phyloP scores from a whole-genome alignment of 257 asterid species.

The Ilex aquifolium region DNA sequence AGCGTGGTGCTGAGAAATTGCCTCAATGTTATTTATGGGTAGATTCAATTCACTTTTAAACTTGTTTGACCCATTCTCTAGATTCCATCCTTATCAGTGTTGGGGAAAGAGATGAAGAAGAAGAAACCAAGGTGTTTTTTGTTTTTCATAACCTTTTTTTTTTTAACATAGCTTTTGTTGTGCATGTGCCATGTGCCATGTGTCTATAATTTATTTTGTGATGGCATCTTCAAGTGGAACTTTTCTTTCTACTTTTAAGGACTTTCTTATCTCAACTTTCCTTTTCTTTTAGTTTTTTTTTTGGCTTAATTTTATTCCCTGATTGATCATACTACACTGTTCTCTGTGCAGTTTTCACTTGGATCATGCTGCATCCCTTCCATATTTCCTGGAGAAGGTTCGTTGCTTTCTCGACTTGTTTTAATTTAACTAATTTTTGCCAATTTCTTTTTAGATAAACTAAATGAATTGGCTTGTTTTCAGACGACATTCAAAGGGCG shows the following conservation, averaged over 20 bases:
- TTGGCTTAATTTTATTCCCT: not conserved
- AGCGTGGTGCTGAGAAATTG: too few relatives aligned
- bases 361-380: conserved; percentile 99
- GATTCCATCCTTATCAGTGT: too few relatives aligned
- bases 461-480: conserved; percentile 13
- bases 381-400: conserved; percentile 94
- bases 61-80: too few relatives aligned
- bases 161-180: too few relatives aligned
- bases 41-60: too few relatives aligned
- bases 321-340: conserved; percentile 3
- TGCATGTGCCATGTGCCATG: too few relatives aligned
- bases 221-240: not conserved
- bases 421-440: conserved; percentile 9
- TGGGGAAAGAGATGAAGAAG: too few relatives aligned
- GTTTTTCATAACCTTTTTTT: too few relatives aligned
- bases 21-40: too few relatives aligned
- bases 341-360: conserved; percentile 75
- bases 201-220: too few relatives aligned
- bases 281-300: not conserved
- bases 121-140: too few relatives aligned
- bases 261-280: conserved; percentile 7
- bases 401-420: conserved; percentile 17
- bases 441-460: conserved; percentile 12
- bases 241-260: not conserved
- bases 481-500: conserved; percentile 91